Evolutionary conservation across 1,139 yeast genomes (phyloP), one percentile per base, ranked within the genome.

Genomic region (Yamadazyma aaseri): DNA sequence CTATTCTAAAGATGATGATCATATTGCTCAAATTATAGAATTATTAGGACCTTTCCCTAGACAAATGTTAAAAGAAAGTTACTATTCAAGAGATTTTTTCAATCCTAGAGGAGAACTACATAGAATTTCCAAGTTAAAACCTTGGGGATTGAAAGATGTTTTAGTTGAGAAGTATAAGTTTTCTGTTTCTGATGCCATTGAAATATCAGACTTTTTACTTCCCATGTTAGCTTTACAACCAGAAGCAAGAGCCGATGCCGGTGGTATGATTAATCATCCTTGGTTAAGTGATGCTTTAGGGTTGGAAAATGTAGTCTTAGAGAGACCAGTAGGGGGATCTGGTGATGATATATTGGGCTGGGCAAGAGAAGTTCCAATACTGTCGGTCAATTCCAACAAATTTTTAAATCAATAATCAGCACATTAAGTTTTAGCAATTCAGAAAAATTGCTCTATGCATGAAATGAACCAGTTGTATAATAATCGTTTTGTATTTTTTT

Each of bases 281-380:
- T 86, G 95, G 95, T 63, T 86, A 28, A 65, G 66, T 39, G 85
- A 80, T 49, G 81, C 82, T 2, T 60, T 68, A 26, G 84, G 86
- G 1, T 62, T 77, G 40, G 84, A 78, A 33, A 68, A 73, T 42
- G 71, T 76, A 18, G 71, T 71, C 7, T 56, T 70, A 29, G 83
- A 76, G 46, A 56, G 83, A 38, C 74, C 81, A 9, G 73, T 74
- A 10, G 84, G 85, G 2, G 78, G 81, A 0, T 55, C 75, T 3
- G 90, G 90, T 17, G 82, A 76, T 41, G 90, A 81, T 53, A 81
- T 84, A 28, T 75, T 76, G n/a, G 94, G 92, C 2, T 84, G 94
- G 94, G 57, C 73, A 9, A 60, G 53, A 37, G 76, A 71, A 41
- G 36, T 61, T 9, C 42, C 41, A 16, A 41, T 43, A 20, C 51